Evolutionary conservation across 306 rosid genomes (phyloP), one percentile per base, ranked within the genome.

Genomic region (Fagus sylvatica): DNA sequence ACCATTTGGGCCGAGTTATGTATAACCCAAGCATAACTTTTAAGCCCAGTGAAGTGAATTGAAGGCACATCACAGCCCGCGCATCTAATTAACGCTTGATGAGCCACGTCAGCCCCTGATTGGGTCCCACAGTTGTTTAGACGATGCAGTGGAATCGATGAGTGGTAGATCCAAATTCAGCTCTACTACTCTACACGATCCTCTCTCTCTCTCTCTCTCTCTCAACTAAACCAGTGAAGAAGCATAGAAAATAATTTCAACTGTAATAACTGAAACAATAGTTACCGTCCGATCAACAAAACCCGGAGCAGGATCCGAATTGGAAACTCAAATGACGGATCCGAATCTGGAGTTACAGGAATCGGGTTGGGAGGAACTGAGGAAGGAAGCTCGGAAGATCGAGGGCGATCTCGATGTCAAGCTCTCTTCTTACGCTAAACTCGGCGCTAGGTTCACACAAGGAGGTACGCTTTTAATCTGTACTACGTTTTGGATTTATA

Each of bases 391-490:
- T 10, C 76, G 98, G 61, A 96, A 96, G 91, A 90, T 96, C 89
- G 99, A 96, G 72, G 98, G 99, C 22, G 98, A 96, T 88, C 97
- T 96, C 82, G 99, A 96, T 76, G 98, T 91, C 73, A 96, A 96
- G 88, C 96, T 96, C 56, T 90, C 96, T 80, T 93, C 99, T 48
- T 96, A 96, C 69, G 97, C 90, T 17, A 96, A 93, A 69, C 89
- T 96, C 51, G 98, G 99, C 13, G 86, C 93, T 73, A 87, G 98
- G 74, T 95, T 91, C 86, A 90, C 97, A 2, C 99, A 91, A 87
- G 93, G 93, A 85, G 97, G 97, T 90, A 84, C 16, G 69, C 19
- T 48, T 39, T 79, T 70, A 3, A 34, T 64, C 60, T 43, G 17
- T 74, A 16, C 22, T 43, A 10, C 16, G 5, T 1, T 22, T 22